These are phyloP conservation scores for Bacterosira constricta DNA, from an alignment of 108 stramenopile species.

Conservation along the genomic window DNA sequence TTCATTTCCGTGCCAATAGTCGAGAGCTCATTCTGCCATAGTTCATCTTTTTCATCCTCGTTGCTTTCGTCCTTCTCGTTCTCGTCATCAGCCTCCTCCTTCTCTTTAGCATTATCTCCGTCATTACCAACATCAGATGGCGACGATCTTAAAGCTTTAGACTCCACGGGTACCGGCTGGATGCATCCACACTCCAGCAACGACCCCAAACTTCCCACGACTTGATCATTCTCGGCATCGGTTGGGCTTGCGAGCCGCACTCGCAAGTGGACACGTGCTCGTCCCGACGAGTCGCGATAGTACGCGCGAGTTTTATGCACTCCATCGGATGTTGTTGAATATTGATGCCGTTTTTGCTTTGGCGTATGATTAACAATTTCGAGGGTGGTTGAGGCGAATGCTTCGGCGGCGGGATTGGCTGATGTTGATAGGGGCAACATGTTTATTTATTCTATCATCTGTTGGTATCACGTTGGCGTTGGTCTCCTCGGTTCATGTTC, in stretches of 20 bases:
- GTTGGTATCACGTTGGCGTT: no score
- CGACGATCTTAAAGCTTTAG: no score
- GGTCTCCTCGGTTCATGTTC: no score
- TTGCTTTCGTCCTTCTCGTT: background rate
- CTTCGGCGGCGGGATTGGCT: slow-evolving; percentile 2
- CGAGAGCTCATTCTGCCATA: background rate
- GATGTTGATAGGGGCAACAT: background rate
- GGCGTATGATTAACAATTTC: background rate
- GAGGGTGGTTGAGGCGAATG: slow-evolving; percentile 29
- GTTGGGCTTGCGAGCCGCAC: slow-evolving; percentile 14
- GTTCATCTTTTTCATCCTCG: slow-evolving; percentile 5
- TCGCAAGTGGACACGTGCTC: slow-evolving; percentile 31
- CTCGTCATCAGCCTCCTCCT: background rate
- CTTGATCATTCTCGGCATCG: background rate
- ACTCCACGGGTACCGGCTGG: slow-evolving; percentile 17
- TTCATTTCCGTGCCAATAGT: slow-evolving; percentile 19
- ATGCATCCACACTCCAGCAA: slow-evolving; percentile 26
- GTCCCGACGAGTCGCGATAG: slow-evolving; percentile 46
- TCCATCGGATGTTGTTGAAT: background rate
- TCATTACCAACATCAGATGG: background rate
- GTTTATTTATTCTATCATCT: no score
- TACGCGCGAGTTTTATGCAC: slow-evolving; percentile 21
- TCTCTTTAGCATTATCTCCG: background rate
- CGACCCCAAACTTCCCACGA: background rate
- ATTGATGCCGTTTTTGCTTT: background rate